A percentile compares a stretch with the other conserved stretches of the same genome.
Evolutionary conservation across 2,329 filamentous ascomycete species (phyloP).

Genomic region (Phyllosticta citriasiana): DNA sequence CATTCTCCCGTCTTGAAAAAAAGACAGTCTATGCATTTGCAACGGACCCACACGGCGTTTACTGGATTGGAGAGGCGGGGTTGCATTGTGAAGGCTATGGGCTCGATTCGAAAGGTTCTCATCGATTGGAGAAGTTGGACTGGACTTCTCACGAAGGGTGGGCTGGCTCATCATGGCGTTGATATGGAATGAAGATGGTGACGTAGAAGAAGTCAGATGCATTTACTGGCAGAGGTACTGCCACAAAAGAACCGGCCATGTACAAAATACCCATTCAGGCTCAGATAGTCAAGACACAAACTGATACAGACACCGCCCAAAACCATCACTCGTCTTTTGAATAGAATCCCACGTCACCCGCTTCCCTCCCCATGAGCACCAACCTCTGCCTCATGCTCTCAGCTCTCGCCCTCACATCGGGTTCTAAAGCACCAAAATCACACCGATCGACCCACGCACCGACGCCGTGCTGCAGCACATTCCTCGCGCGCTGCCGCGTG

Average conservation of each 20-base stretch:
- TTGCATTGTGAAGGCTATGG: background rate
- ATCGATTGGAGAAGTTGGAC: background rate
- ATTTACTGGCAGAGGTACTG: background rate
- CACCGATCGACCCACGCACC: slow-evolving; percentile 54
- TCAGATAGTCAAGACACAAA: background rate
- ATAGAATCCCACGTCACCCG: slow-evolving; percentile 50
- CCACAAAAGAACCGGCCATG: background rate
- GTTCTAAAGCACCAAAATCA: slow-evolving; percentile 43
- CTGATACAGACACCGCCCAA: background rate
- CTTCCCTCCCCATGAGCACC: slow-evolving; percentile 50
- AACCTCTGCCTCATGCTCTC: slow-evolving; percentile 51
- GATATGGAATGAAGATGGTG: background rate
- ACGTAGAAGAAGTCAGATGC: background rate
- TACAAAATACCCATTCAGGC: background rate
- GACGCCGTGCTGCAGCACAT: slow-evolving; percentile 66
- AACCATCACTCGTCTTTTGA: slow-evolving; percentile 24
- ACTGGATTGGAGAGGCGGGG: background rate
- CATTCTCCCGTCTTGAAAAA: slow-evolving; percentile 28
- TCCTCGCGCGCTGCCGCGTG: slow-evolving; percentile 50
- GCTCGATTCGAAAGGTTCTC: background rate
- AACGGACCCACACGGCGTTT: background rate
- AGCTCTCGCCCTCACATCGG: slow-evolving; percentile 34
- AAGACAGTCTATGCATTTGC: background rate
- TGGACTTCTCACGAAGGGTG: background rate
- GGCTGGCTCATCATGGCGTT: background rate